A percentile compares a stretch with the other conserved stretches of the same genome.
These are phyloP conservation scores for Actinomucor elegans DNA, from an alignment of 371 early-diverging fungal species.

Conservation along the genomic window DNA sequence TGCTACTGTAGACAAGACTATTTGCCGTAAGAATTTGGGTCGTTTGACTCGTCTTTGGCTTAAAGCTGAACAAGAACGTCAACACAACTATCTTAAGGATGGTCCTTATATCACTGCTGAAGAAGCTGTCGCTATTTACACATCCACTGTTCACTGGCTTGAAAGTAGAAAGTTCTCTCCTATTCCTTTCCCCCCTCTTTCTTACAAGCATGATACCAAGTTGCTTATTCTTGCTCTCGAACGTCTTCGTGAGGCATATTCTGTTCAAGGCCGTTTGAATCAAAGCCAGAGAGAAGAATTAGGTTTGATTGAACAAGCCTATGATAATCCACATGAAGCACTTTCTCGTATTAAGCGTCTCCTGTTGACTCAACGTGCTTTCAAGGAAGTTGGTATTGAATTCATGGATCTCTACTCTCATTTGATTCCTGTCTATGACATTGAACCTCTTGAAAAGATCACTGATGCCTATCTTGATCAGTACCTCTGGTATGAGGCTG, in stretches of 20 bases:
- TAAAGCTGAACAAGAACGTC: conserved; percentile 98
- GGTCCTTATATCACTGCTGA: conserved; percentile 97
- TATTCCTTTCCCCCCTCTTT: conserved; percentile 98
- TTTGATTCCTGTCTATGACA: conserved; percentile 94
- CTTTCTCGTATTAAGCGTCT: conserved; percentile 95
- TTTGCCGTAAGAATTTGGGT: conserved; percentile 97
- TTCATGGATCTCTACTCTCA: conserved; percentile 98
- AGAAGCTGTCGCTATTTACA: conserved; percentile 97
- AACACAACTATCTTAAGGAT: conserved; percentile 98
- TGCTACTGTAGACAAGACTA: conserved; percentile 99
- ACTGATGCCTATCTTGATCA: conserved; percentile 99
- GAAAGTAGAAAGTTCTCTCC: conserved; percentile 96
- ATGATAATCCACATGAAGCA: conserved; percentile 96
- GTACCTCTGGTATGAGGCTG: conserved; percentile 98
- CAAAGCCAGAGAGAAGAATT: conserved; percentile 97
- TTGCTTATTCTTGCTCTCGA: conserved; percentile 94
- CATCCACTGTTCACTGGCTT: conserved; percentile 98
- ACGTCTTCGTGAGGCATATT: conserved; percentile 93
- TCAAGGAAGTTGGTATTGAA: conserved; percentile 99
- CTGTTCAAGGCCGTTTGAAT: conserved; percentile 95
- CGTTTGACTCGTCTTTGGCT: conserved; percentile 98
- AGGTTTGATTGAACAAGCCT: conserved; percentile 96
- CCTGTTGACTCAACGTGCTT: conserved; percentile 96
- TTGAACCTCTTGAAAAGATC: conserved; percentile 98
- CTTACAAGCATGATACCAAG: conserved; percentile 98